phyloP scores from a whole-genome alignment of 139 green algal genomes.

The Nannochloris sp. region DNA sequence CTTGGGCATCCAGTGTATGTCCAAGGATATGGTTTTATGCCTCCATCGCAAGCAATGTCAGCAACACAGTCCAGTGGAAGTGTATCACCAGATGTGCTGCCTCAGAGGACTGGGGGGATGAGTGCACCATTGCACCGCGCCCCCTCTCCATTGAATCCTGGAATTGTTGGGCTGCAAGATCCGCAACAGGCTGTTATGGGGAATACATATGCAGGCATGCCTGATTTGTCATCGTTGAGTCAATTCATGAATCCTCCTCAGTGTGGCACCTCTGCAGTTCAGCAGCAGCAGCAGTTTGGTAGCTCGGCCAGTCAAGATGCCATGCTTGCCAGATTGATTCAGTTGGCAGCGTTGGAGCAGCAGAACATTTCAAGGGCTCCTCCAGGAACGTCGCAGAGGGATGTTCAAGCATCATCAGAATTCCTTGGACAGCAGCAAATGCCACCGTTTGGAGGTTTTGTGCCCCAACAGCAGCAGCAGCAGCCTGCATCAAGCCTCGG shows the following conservation, averaged over 20 bases:
- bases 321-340: constrained; percentile 14
- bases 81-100: background rate
- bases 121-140: no score
- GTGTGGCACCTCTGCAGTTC: constrained; percentile 7
- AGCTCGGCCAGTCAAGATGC: constrained; percentile 5
- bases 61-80: background rate
- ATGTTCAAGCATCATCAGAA: no score
- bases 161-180: no score
- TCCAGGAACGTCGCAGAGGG: no score
- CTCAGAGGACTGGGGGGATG: no score
- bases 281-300: background rate
- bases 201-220: no score
- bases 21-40: constrained; percentile 49
- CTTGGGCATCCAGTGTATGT: constrained; percentile 30
- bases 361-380: background rate
- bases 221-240: background rate
- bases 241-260: background rate
- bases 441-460: no score
- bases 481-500: no score
- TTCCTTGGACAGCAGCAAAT: no score
- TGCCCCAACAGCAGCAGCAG: no score
- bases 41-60: constrained; percentile 31
- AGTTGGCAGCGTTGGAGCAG: background rate
- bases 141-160: no score
- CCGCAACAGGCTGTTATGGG: no score